Base-by-base conservation (phyloP, 495 filamentous ascomycete genomes). In the Talaromyces stipitatus region DNA sequence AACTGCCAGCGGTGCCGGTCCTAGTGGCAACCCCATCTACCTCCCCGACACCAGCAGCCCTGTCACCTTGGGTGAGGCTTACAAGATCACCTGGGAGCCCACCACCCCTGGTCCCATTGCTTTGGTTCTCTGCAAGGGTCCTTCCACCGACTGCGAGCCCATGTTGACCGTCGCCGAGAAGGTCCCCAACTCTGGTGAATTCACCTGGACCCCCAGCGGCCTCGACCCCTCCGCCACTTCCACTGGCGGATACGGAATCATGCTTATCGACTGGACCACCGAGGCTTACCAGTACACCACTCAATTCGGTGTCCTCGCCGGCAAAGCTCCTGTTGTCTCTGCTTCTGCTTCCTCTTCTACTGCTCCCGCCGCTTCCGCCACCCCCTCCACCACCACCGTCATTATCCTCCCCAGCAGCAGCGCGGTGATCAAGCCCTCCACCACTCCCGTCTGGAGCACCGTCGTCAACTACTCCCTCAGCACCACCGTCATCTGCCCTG, bases 251-350 rank as follows among this genome's bases (percentile, higher is more conserved):
- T 89, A 88, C 70, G 86, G 84, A 58, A 72, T 88, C 56, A 76
- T 86, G 61, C 67, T 89, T 60, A 84, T 88, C 58, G 81, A 77
- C 33, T 82, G 86, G 65, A 70, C 67, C 9, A 81, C 75, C 57
- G 82, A 84, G 62, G 64, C 77, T 61, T 89, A 83, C 76, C 86
- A 89, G 67, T 89, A 81, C 72, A 80, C 78, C 23, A 82, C 81
- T 41, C 86, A 88, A 65, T 89, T 87, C 71, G 85, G 85, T 63
- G 73, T 89, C 69, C 68, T 68, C 20, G 22, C 24, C 54, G 48
- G 32, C 28, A 38, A 61, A 52, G 47, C 20, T 46, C 36, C 24
- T 14, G 57, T 27, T 30, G 46, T 22, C 11, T 47, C 14, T 22
- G 46, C 12, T 27, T 30, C 23, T 18, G 32, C 24, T 26, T 33